These are phyloP conservation scores for Ustilago hordei DNA, from an alignment of 1,284 basidiomycete genomes.

Conservation along the genomic window DNA sequence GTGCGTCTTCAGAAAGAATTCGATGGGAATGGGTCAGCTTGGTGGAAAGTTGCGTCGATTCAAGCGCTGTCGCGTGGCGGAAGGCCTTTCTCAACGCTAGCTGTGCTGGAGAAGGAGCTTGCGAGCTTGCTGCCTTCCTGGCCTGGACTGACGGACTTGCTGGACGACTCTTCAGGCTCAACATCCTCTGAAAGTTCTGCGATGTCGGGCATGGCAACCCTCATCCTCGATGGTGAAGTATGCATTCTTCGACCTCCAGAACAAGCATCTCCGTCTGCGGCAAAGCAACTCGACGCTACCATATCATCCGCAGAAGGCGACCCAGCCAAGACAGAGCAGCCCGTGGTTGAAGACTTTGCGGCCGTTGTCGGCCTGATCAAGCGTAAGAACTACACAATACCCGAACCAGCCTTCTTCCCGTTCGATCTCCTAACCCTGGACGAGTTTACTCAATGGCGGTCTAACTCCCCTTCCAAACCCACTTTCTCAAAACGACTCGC, in stretches of 20 bases:
- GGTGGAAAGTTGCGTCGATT: slow-evolving; percentile 31
- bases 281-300: slow-evolving; percentile 23
- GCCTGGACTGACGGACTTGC: slow-evolving; percentile 18
- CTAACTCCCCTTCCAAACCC: background rate
- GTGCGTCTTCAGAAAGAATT: slow-evolving; percentile 24
- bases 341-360: slow-evolving; percentile 54
- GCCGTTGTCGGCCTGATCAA: slow-evolving; percentile 44
- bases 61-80: slow-evolving; percentile 50
- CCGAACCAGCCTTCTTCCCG: slow-evolving; percentile 48
- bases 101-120: slow-evolving; percentile 38
- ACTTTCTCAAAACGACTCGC: slow-evolving; percentile 38
- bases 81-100: slow-evolving; percentile 35
- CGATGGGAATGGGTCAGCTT: background rate
- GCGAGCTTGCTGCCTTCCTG: slow-evolving; percentile 19
- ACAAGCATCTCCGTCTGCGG: slow-evolving; percentile 31
- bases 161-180: background rate
- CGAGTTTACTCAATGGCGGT: slow-evolving; percentile 51
- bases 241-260: slow-evolving; percentile 45
- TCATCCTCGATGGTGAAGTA: slow-evolving; percentile 61
- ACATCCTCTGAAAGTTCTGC: background rate
- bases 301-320: background rate
- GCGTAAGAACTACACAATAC: slow-evolving; percentile 31
- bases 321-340: slow-evolving; percentile 3
- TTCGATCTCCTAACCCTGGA: slow-evolving; percentile 56
- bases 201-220: slow-evolving; percentile 4